phyloP scores from a whole-genome alignment of 257 asterid genomes.

The Haberlea rhodopensis region DNA sequence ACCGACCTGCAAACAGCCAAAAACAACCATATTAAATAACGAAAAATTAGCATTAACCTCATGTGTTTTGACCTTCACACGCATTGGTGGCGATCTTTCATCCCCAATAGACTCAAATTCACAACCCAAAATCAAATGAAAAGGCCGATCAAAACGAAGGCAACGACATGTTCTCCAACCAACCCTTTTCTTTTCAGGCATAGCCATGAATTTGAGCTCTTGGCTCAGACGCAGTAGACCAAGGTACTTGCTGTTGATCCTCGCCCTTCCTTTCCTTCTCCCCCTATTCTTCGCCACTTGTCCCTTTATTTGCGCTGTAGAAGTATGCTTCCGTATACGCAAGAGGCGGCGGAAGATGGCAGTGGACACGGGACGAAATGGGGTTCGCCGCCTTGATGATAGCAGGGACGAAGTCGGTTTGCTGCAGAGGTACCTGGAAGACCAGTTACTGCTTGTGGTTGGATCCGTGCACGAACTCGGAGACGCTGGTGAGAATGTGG shows the following conservation, averaged over 20 bases:
- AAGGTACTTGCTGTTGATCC: not conserved
- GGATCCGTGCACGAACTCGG: constrained; percentile 24
- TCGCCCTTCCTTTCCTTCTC: constrained; percentile 18
- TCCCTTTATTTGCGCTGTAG: constrained; percentile 16
- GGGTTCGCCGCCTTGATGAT: not conserved
- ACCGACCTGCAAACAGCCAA: too few species aligned
- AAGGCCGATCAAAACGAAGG: not conserved
- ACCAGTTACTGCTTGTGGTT: constrained; percentile 42
- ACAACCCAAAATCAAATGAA: not conserved
- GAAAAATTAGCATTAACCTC: not conserved
- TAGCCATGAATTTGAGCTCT: constrained; percentile 10
- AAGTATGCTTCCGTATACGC: constrained; percentile 12
- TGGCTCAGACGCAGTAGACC: not conserved
- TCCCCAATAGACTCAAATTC: not conserved
- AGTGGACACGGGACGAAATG: too few species aligned
- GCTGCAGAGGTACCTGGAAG: constrained; percentile 57
- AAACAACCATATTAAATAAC: too few species aligned
- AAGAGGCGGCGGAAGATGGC: not conserved
- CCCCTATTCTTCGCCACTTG: constrained; percentile 13
- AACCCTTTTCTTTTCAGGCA: constrained; percentile 4
- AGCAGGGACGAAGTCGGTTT: constrained; percentile 27
- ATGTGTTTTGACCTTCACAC: not conserved
- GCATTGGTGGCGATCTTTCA: not conserved
- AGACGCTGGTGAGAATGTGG: too few species aligned
- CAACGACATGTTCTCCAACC: not conserved